These are phyloP conservation scores for Neospermospora avenae DNA, from an alignment of 2,329 filamentous ascomycete species.

Conservation along the genomic window DNA sequence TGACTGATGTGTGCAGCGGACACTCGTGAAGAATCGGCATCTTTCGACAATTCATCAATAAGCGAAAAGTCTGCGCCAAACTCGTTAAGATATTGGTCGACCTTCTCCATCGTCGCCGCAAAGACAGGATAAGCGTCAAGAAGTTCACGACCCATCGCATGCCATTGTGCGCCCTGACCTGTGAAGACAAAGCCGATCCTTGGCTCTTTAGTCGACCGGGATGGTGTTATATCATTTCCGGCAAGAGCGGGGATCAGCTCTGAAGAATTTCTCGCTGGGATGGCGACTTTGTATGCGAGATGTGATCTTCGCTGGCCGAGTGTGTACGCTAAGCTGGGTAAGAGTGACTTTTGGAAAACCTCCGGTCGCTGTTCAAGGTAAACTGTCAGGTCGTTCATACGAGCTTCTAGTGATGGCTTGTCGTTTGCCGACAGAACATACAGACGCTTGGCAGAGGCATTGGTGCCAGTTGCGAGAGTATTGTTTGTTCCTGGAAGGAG, in stretches of 20 bases:
- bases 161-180: slow-evolving; percentile 32
- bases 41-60: slow-evolving; percentile 38
- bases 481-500: slow-evolving; percentile 13
- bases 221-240: slow-evolving; percentile 31
- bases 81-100: slow-evolving; percentile 35
- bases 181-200: slow-evolving; percentile 31
- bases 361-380: slow-evolving; percentile 29
- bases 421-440: slow-evolving; percentile 29
- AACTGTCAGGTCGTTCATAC: slow-evolving; percentile 20
- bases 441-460: slow-evolving; percentile 17
- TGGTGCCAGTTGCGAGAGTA: slow-evolving; percentile 18
- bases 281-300: slow-evolving; percentile 26
- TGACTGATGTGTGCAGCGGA: slow-evolving; percentile 42
- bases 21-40: slow-evolving; percentile 37
- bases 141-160: slow-evolving; percentile 32
- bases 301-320: slow-evolving; percentile 29
- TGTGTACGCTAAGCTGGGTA: slow-evolving; percentile 30
- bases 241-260: slow-evolving; percentile 40
- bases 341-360: slow-evolving; percentile 24
- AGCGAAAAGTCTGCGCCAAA: slow-evolving; percentile 36
- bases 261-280: slow-evolving; percentile 18
- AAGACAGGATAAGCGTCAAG: slow-evolving; percentile 37
- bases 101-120: slow-evolving; percentile 33
- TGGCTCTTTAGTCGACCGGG: slow-evolving; percentile 16
- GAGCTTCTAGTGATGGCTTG: slow-evolving; percentile 18